Percentiles rank a stretch among this genome's conserved stretches.
Conservation (phyloP, 805 yeast genomes). For the Lipomyces mesembrius region DNA sequence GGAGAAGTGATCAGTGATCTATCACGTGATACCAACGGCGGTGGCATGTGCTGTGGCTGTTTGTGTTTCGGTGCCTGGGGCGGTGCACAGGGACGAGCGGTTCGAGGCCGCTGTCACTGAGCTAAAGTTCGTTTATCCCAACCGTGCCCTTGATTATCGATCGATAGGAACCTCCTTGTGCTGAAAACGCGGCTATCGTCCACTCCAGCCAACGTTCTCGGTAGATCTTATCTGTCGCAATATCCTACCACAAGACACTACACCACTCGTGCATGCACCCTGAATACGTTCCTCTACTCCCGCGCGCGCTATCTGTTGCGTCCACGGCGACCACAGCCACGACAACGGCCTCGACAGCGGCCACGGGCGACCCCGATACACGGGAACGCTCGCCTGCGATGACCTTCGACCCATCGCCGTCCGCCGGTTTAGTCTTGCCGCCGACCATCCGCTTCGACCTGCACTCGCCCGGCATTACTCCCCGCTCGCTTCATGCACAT, state of each 20-base stretch:
- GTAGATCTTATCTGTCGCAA: no score
- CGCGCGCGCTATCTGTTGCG: constrained; percentile 5
- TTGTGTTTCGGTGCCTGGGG: no score
- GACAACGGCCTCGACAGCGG: background rate
- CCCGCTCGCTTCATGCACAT: constrained; percentile 17
- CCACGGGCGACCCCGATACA: background rate
- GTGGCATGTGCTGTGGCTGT: no score
- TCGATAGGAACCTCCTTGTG: background rate
- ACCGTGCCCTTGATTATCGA: background rate
- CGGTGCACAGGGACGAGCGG: no score
- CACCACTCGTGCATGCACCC: background rate
- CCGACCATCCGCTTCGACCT: constrained; percentile 34
- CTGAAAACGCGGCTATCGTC: background rate
- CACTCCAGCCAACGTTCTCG: background rate
- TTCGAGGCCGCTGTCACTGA: no score
- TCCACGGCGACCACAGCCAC: background rate
- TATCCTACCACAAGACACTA: background rate
- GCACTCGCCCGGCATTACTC: constrained; percentile 37
- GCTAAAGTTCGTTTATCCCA: background rate
- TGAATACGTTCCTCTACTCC: background rate
- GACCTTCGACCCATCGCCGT: background rate
- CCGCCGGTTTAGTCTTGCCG: constrained; percentile 6
- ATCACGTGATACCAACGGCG: no score
- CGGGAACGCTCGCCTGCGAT: background rate
- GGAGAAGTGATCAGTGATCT: no score